Conservation (phyloP, 2,329 filamentous ascomycete species). For the Tolypocladium amazonense region DNA sequence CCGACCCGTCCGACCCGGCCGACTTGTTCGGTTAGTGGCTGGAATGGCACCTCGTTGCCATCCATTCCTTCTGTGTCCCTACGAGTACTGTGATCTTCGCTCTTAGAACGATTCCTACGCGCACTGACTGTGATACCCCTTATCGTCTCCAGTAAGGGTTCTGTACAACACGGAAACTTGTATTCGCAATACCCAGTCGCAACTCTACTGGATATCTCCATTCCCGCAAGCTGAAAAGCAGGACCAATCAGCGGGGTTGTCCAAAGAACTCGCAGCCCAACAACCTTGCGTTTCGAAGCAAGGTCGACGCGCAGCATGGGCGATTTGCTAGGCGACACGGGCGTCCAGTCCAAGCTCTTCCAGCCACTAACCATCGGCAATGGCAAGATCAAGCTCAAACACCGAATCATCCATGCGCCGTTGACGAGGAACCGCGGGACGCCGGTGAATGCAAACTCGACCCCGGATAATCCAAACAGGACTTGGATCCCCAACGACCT, state of each 20-base stretch:
- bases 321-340: not conserved
- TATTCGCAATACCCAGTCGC: not conserved
- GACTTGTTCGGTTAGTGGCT: not conserved
- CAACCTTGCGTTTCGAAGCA: not conserved
- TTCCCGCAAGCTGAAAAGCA: not conserved
- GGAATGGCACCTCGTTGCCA: not conserved
- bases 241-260: not conserved
- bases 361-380: slow-evolving; percentile 23
- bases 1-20: too few relatives aligned
- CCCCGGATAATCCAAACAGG: slow-evolving; percentile 33
- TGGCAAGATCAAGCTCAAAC: slow-evolving; percentile 35
- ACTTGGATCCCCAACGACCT: slow-evolving; percentile 35
- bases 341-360: slow-evolving; percentile 15
- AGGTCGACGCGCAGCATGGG: not conserved
- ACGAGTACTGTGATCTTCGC: not conserved
- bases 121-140: not conserved
- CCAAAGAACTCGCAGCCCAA: not conserved
- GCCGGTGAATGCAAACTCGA: slow-evolving; percentile 29
- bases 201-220: not conserved
- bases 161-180: not conserved
- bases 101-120: not conserved
- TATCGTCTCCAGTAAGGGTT: not conserved
- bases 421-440: slow-evolving; percentile 44
- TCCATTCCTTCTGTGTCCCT: not conserved
- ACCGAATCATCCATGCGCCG: slow-evolving; percentile 41